A percentile compares a stretch with the other conserved stretches of the same genome.
Evolutionary conservation across 768 basidiomycete genomes (phyloP).

Genomic region (Arthromyces matolae): DNA sequence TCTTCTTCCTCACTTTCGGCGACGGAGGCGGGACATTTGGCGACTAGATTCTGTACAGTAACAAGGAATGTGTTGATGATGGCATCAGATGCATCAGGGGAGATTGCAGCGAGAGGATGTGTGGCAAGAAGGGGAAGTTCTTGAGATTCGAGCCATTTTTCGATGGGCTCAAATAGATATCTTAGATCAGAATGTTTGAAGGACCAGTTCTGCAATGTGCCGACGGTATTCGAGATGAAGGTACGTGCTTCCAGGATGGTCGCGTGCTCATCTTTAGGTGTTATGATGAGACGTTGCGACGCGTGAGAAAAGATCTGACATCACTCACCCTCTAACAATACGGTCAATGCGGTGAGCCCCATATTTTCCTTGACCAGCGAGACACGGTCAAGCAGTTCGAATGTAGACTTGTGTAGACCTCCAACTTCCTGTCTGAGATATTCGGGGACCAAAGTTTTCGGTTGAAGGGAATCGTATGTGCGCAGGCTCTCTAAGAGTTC

Average conservation of each 20-base stretch:
- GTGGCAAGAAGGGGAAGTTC: conserved; percentile 13
- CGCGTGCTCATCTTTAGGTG: conserved; percentile 40
- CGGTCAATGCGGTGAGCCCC: conserved; percentile 23
- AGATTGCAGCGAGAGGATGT: conserved; percentile 6
- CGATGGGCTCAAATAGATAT: conserved; percentile 31
- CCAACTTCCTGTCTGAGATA: conserved; percentile 26
- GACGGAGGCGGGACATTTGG: conserved; percentile 28
- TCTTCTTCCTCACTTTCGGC: conserved; percentile 24
- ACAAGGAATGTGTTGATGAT: conserved; percentile 65
- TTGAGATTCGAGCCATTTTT: conserved; percentile 29
- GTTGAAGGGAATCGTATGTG: conserved; percentile 31
- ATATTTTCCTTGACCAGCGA: conserved; percentile 16
- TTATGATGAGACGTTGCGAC: not conserved
- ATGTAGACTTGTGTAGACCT: conserved; percentile 21
- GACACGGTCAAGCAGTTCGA: conserved; percentile 23
- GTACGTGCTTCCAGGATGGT: conserved; percentile 24
- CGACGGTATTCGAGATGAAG: conserved; percentile 18
- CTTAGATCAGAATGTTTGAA: conserved; percentile 22
- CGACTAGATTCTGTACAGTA: conserved; percentile 57
- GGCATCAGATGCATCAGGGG: conserved; percentile 26
- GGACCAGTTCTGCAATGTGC: conserved; percentile 24
- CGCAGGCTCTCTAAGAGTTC: conserved; percentile 34
- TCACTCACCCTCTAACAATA: conserved; percentile 35
- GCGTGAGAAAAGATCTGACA: not conserved
- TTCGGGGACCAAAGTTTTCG: conserved; percentile 17